phyloP scores from a whole-genome alignment of 176 grass and related monocot species.

The Pontederia crassipes region DNA sequence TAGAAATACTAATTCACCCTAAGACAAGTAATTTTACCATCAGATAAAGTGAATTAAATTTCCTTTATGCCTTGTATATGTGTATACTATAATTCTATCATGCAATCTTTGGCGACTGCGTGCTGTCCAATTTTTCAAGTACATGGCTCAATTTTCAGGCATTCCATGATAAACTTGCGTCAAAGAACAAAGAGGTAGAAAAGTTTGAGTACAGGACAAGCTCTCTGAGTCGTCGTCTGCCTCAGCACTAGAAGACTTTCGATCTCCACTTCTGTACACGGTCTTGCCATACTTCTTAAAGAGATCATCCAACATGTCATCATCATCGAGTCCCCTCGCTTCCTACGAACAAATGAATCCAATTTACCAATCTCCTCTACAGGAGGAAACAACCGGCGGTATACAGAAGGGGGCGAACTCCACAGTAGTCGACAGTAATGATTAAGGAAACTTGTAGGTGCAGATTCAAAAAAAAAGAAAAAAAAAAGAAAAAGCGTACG shows the following conservation, averaged over 20 bases:
- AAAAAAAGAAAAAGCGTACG: not conserved
- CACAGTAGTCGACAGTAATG: too few relatives aligned
- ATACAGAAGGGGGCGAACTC: too few relatives aligned
- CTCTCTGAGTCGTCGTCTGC: constrained; percentile 72
- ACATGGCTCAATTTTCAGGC: not conserved
- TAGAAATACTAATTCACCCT: too few relatives aligned
- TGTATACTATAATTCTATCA: too few relatives aligned
- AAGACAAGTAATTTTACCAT: too few relatives aligned
- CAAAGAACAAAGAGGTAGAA: not conserved
- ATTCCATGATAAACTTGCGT: not conserved
- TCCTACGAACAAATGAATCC: constrained; percentile 6
- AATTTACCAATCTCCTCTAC: not conserved
- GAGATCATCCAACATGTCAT: constrained; percentile 86
- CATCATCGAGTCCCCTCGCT: constrained; percentile 28
- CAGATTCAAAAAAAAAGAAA: not conserved
- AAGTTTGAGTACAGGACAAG: constrained; percentile 52
- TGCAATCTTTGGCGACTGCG: too few relatives aligned
- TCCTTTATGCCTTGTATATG: too few relatives aligned
- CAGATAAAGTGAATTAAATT: too few relatives aligned
- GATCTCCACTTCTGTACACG: constrained; percentile 44
- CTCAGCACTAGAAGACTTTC: constrained; percentile 17
- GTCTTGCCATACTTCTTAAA: constrained; percentile 81
- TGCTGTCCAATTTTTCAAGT: too few relatives aligned
- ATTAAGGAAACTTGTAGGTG: too few relatives aligned
- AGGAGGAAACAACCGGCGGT: too few relatives aligned